A percentile compares a stretch with the other conserved stretches of the same genome.
Conservation (phyloP, 257 asterid genomes). For the Scutellaria baicalensis region DNA sequence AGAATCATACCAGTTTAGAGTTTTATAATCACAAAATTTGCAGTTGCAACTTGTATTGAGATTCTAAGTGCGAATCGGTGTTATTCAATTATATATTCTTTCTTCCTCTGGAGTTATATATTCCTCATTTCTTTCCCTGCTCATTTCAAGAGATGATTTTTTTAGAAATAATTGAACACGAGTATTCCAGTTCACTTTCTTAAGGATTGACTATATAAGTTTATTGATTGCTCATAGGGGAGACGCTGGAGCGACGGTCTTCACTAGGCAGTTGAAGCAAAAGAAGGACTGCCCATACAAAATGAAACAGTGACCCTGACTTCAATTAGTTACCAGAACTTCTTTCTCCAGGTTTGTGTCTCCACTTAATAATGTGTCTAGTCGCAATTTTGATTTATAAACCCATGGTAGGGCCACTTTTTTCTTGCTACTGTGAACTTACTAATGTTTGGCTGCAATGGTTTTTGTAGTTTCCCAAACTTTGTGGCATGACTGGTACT, state of each 20-base stretch:
- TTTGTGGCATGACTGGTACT: slow-evolving; percentile 99
- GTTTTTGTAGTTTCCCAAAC: slow-evolving; percentile 82
- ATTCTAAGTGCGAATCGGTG: neutral
- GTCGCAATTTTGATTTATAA: slow-evolving; percentile 8
- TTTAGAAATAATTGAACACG: neutral
- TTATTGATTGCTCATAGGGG: slow-evolving; percentile 47
- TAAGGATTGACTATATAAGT: slow-evolving; percentile 1
- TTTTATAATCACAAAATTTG: neutral
- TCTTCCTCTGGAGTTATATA: neutral
- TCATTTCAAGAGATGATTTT: neutral
- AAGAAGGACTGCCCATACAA: slow-evolving; percentile 93
- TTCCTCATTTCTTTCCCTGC: neutral
- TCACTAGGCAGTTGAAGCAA: slow-evolving; percentile 99
- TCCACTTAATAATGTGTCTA: slow-evolving; percentile 10
- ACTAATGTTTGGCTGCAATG: slow-evolving; percentile 25
- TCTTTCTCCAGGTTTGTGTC: slow-evolving; percentile 89
- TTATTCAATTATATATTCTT: neutral
- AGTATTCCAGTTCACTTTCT: neutral
- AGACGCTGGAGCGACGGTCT: slow-evolving; percentile 99
- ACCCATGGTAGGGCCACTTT: neutral
- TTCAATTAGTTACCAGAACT: slow-evolving; percentile 98
- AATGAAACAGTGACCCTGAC: slow-evolving; percentile 96
- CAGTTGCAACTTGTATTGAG: neutral
- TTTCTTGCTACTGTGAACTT: slow-evolving; percentile 6
- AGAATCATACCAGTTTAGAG: neutral